Base-by-base conservation (phyloP, 78 protist species). In the Anaeramoeba flamelloides region DNA sequence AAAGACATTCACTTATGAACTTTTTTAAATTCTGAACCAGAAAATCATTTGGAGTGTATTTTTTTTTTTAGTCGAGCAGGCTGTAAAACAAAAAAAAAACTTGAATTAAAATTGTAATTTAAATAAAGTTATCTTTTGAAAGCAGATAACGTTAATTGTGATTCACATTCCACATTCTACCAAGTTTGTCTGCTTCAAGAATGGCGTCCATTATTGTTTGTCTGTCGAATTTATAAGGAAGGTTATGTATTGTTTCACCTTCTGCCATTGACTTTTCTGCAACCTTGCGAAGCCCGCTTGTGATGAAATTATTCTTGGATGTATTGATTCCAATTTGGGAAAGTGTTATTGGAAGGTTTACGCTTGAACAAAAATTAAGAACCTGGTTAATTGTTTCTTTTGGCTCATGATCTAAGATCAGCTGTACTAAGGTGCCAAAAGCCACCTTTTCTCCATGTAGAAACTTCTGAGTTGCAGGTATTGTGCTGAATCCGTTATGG, bases 371-470 rank as follows among this genome's bases (percentile, higher is more conserved):
- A n/a, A n/a, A n/a, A n/a, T n/a, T n/a, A n/a, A n/a, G n/a, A n/a
- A 64, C 74, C 74, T 64, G 74, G 38, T 64, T 30, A 30, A 75
- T 3, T n/a, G 22, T 41, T 78, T 81, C 78, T 41, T 2, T 2
- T 30, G 3, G 4, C 38, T 34, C 1, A 31, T 81, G 2, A 77
- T 81, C 79, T 30, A 81, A 1, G 38, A 75, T 2, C 1, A 81
- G 83, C 64, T 81, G 83, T 38, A 40, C 75, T n/a, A 74, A 1
- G 32, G 30, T 31, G 1, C 83, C 80, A 30, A 81, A 81, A 53
- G 84, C 84, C 38, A 82, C 85, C 78, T 76, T 82, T 39, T 82
- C 85, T 38, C 85, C 85, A 40, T 82, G 85, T 34, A 33, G 80
- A 65, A n/a, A 26, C n/a, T 0, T 22, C 39, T 74, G 74, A 26